These are phyloP conservation scores for Fraxinus sp. DNA, from an alignment of 305 asterid genomes.

Conservation along the genomic window DNA sequence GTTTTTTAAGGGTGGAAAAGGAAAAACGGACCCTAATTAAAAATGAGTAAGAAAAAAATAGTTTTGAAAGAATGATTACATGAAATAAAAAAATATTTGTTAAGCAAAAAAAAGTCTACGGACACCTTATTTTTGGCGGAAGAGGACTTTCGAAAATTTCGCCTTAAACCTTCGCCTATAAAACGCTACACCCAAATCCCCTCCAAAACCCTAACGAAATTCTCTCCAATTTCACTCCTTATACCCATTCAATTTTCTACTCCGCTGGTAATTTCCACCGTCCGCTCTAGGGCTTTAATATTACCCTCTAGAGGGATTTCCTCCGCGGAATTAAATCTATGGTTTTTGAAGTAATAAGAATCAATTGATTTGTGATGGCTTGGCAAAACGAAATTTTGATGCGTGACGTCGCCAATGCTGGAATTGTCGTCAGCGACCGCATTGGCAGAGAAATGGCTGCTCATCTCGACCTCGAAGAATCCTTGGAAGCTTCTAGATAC, in stretches of 20 bases:
- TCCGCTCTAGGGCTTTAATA: not conserved
- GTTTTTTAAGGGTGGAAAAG: too few relatives aligned
- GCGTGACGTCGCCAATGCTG: conserved; percentile 91
- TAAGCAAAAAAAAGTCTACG: too few relatives aligned
- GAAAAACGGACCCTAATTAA: too few relatives aligned
- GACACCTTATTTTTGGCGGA: too few relatives aligned
- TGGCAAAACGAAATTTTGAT: conserved; percentile 76
- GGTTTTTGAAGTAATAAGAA: not conserved
- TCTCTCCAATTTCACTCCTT: not conserved
- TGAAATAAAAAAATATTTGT: too few relatives aligned
- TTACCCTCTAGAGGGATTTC: not conserved
- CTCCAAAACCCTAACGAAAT: not conserved
- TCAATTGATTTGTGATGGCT: conserved; percentile 32
- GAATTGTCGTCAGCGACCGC: conserved; percentile 76
- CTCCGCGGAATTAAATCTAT: not conserved
- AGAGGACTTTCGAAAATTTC: too few relatives aligned
- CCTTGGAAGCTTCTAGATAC: conserved; percentile 93
- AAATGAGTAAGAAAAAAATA: too few relatives aligned
- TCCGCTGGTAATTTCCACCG: not conserved
- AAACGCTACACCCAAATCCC: not conserved
- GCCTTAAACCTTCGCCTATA: not conserved
- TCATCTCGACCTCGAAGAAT: conserved; percentile 87
- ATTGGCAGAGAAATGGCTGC: conserved; percentile 67
- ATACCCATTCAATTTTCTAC: not conserved
- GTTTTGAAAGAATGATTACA: too few relatives aligned